Evolutionary conservation across 352 stramenopile genomes (phyloP).

Genomic region (Peronosclerospora sorghi): DNA sequence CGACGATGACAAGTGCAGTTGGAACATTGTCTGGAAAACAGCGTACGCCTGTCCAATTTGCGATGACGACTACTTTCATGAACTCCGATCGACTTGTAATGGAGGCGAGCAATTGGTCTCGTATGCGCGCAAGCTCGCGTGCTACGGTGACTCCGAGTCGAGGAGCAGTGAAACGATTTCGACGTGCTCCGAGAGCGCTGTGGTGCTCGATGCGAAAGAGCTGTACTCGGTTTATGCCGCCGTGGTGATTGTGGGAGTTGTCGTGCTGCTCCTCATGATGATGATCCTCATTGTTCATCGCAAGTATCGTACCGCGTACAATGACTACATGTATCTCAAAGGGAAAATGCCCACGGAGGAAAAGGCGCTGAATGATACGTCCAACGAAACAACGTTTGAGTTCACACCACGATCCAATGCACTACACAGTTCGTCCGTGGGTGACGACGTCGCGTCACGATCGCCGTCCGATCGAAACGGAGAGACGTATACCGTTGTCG

Average conservation of each 20-base stretch:
- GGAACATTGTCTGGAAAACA: slow-evolving; percentile 54
- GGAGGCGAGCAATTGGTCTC: slow-evolving; percentile 46
- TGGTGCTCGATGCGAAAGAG: slow-evolving; percentile 58
- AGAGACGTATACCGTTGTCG: slow-evolving; percentile 15
- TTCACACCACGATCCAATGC: slow-evolving; percentile 51
- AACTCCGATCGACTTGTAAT: slow-evolving; percentile 50
- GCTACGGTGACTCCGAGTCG: slow-evolving; percentile 40
- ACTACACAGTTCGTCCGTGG: slow-evolving; percentile 33
- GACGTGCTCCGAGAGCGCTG: slow-evolving; percentile 47
- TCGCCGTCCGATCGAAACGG: slow-evolving; percentile 9
- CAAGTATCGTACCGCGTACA: slow-evolving; percentile 72
- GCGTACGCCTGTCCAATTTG: slow-evolving; percentile 61
- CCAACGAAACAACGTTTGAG: slow-evolving; percentile 68
- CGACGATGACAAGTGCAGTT: slow-evolving; percentile 42
- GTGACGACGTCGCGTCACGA: slow-evolving; percentile 10
- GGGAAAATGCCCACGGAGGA: slow-evolving; percentile 54
- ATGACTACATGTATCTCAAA: slow-evolving; percentile 78
- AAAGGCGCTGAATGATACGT: slow-evolving; percentile 38
- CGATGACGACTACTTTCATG: slow-evolving; percentile 45
- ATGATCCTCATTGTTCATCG: slow-evolving; percentile 57
- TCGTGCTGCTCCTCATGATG: slow-evolving; percentile 61
- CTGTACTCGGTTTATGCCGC: slow-evolving; percentile 67
- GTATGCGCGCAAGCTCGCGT: slow-evolving; percentile 42
- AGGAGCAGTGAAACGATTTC: slow-evolving; percentile 34
- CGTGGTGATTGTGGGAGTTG: slow-evolving; percentile 45